phyloP scores from a whole-genome alignment of 345 rosid species.

The Gossypium rotundifolium region DNA sequence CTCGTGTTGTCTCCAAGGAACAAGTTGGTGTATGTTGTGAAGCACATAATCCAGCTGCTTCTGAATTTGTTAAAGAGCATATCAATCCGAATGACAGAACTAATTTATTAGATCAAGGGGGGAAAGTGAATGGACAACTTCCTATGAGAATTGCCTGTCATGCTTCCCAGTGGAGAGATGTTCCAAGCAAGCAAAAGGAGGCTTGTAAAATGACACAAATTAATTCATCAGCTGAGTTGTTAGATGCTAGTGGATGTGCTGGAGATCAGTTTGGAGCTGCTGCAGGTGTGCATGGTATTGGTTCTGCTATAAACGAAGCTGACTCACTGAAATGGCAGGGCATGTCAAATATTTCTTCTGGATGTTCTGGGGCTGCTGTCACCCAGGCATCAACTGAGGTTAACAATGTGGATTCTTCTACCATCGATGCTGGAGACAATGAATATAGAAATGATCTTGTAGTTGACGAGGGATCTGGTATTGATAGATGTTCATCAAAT shows the following conservation, averaged over 20 bases:
- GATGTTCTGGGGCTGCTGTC: constrained; percentile 36
- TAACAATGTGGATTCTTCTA: constrained; percentile 27
- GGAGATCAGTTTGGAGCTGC: constrained; percentile 20
- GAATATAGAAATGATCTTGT: constrained; percentile 20
- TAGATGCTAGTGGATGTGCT: constrained; percentile 17
- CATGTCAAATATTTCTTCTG: constrained; percentile 40
- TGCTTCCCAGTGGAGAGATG: constrained; percentile 42
- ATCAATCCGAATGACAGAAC: constrained; percentile 15
- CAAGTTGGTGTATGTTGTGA: constrained; percentile 10
- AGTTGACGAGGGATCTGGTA: constrained; percentile 43
- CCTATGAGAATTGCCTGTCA: constrained; percentile 15
- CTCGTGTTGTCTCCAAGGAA: constrained; percentile 11
- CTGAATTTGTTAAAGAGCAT: constrained; percentile 21
- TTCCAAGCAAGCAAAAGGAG: constrained; percentile 29
- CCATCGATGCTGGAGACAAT: constrained; percentile 23
- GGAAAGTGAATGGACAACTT: constrained; percentile 6
- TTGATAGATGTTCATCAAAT: constrained; percentile 45
- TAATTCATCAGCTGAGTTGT: constrained; percentile 12
- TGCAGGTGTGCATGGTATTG: constrained; percentile 16
- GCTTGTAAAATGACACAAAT: constrained; percentile 12
- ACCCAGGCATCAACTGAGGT: constrained; percentile 35
- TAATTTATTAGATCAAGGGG: constrained; percentile 16
- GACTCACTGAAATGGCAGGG: constrained; percentile 29
- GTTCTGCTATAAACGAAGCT: constrained; percentile 16
- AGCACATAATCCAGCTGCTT: constrained; percentile 16